Base-by-base conservation (phyloP, 2,329 filamentous ascomycete genomes). In the Incumbomyces lentus region DNA sequence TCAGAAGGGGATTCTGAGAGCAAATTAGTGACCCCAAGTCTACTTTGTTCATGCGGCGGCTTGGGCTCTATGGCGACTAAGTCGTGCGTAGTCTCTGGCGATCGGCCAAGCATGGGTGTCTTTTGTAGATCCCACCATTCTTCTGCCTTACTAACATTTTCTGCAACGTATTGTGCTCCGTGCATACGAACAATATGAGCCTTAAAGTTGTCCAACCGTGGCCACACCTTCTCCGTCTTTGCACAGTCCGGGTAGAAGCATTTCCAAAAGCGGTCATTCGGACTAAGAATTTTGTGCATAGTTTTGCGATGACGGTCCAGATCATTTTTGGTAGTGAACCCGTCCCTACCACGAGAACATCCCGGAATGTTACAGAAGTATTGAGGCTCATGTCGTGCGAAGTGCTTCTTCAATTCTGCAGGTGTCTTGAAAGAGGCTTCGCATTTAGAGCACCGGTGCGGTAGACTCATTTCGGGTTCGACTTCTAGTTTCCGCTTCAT, bases 321-420 rank as follows among this genome's bases (percentile, higher is more conserved):
- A 93, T 92, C 58, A 85, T 76, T n/a, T 84, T 86, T 11, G 84
- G 86, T 93, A 14, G 82, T 81, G 57, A 94, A 95, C 0, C 86
- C 86, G 51, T 77, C 70, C 4, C 62, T 67, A 14, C 49, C 54
- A 11, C 79, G 72, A 19, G 59, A 54, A 61, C 87, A 93, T 3
- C 67, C 67, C 1, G 61, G 52, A 18, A 76, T 63, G 2, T 71
- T 58, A 59, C 88, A 95, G 48, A 65, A 73, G 60, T 74, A 78
- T 0, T 79, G 77, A 54, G 83, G 88, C 1, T 66, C 70, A 61
- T 94, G 86, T 40, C 81, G 79, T 16, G 81, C 71, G 38, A 71
- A 64, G 57, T 93, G 86, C 63, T 93, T 94, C 49, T 40, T 40
- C n/a, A 40, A 14, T 30, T 46, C 44, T 26, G 44, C 36, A 6